phyloP scores from a whole-genome alignment of 1,284 basidiomycete genomes.

The Puccinia horiana region DNA sequence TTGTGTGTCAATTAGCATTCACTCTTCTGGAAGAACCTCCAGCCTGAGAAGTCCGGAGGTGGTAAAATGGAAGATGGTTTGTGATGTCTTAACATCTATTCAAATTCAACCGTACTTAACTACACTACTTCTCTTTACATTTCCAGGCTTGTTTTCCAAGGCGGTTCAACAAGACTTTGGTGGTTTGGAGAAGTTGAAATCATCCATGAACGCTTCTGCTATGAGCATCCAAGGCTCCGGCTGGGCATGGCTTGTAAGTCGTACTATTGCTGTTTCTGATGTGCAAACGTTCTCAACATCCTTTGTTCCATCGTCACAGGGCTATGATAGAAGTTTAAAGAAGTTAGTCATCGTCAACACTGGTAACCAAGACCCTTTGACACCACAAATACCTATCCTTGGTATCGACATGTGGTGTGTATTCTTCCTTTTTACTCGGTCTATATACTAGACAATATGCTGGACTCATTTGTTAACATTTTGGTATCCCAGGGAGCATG shows the following conservation, averaged over 20 bases:
- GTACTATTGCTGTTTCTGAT: neutral
- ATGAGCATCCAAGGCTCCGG: constrained; percentile 93
- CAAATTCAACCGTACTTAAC: neutral
- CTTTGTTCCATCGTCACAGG: constrained; percentile 59
- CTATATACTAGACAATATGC: neutral
- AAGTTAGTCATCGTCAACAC: constrained; percentile 85
- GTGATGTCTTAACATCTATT: constrained; percentile 47
- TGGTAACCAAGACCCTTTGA: constrained; percentile 92
- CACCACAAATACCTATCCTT: constrained; percentile 81
- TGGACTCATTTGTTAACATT: neutral
- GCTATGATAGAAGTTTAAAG: constrained; percentile 70
- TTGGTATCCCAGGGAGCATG: constrained; percentile 40
- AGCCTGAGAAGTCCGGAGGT: constrained; percentile 67
- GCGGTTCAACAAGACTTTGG: constrained; percentile 84
- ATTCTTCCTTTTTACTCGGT: neutral
- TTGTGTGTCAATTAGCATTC: constrained; percentile 66
- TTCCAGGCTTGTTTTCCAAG: constrained; percentile 70
- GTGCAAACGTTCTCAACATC: neutral
- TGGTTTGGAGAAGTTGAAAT: constrained; percentile 73
- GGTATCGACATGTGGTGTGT: constrained; percentile 96
- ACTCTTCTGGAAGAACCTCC: constrained; percentile 98
- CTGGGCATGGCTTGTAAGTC: constrained; percentile 81
- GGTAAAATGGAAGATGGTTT: constrained; percentile 64
- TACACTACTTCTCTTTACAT: neutral
- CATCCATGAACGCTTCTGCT: constrained; percentile 81